A percentile compares a stretch with the other conserved stretches of the same genome.
Evolutionary conservation across 345 rosid species (phyloP).

Genomic region (Punica granatum): DNA sequence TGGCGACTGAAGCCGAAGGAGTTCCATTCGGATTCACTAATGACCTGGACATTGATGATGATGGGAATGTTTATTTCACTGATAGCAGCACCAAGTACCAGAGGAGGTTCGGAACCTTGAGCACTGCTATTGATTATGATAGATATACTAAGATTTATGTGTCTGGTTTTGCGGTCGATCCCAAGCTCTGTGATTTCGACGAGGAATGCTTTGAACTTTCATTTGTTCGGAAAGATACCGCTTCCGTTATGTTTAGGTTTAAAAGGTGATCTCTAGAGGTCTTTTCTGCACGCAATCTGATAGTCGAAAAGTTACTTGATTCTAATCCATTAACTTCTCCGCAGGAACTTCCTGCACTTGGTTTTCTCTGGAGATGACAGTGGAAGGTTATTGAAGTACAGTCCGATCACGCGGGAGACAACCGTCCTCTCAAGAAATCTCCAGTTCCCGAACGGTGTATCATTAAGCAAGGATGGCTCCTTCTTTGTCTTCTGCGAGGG

Average conservation of each 20-base stretch:
- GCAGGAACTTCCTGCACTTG: slow-evolving; percentile 89
- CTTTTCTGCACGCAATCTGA: background rate
- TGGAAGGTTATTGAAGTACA: slow-evolving; percentile 77
- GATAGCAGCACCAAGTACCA: slow-evolving; percentile 78
- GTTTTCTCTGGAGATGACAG: slow-evolving; percentile 57
- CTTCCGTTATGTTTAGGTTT: background rate
- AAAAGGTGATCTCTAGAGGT: background rate
- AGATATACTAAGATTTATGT: too few species aligned
- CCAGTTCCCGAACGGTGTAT: slow-evolving; percentile 80
- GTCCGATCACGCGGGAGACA: slow-evolving; percentile 56
- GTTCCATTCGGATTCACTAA: slow-evolving; percentile 69
- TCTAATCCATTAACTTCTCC: background rate
- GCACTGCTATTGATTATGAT: too few species aligned
- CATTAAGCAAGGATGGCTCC: slow-evolving; percentile 83
- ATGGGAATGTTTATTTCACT: slow-evolving; percentile 81
- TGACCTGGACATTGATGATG: slow-evolving; percentile 83
- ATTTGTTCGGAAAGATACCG: background rate
- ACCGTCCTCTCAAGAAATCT: slow-evolving; percentile 56
- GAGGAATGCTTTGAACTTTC: too few species aligned
- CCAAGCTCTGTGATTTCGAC: too few species aligned
- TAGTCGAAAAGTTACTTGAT: background rate
- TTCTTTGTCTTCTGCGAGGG: slow-evolving; percentile 73
- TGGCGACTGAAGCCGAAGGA: slow-evolving; percentile 76
- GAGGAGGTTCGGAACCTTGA: slow-evolving; percentile 45
- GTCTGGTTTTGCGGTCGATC: too few species aligned